Evolutionary conservation across 1,139 yeast species (phyloP), one percentile per base, ranked within the genome.

Genomic region (Chernovozyma sophiae-reginae): DNA sequence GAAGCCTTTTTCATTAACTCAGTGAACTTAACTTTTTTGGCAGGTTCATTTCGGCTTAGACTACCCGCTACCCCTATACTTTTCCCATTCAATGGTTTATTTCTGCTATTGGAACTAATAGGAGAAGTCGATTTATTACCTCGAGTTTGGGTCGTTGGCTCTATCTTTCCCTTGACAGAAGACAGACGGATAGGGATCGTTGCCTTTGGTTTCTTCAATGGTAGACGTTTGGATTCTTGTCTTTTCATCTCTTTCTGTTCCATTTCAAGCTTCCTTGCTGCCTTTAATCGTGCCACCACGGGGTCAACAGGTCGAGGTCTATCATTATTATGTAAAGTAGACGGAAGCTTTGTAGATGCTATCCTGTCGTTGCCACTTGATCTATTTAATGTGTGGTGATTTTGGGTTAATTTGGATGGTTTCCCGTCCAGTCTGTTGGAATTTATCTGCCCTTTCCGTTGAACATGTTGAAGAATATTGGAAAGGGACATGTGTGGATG

Each of bases 1-100:
- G 78, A 77, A 0, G 92, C 92, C 51, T 78, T 77, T 46, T 75
- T 77, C 86, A 83, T 81, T 42, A 84, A 62, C 40, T 82, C 86
- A 33, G 30, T 74, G 50, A 81, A 84, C 10, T 79, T 69, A 53
- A 81, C 56, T 49, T 80, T 81, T 47, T 78, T 74, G 11, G 23
- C 23, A 20, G 23, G 23, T 20, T 20, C 23, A 20, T 6, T 7
- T 10, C 23, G 6, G n/a, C n/a, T n/a, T n/a, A n/a, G n/a, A n/a
- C n/a, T n/a, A n/a, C n/a, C n/a, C n/a, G n/a, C n/a, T n/a, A n/a
- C n/a, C 6, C 23, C 23, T 7, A 6, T 20, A 20, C 10, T 20
- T 6, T 6, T 10, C 6, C 23, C 23, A n/a, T n/a, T n/a, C n/a
- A n/a, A n/a, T n/a, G n/a, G n/a, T n/a, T n/a, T n/a, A n/a, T n/a